Evolutionary conservation across 345 rosid genomes (phyloP).

Genomic region (Citrus trifoliata): DNA sequence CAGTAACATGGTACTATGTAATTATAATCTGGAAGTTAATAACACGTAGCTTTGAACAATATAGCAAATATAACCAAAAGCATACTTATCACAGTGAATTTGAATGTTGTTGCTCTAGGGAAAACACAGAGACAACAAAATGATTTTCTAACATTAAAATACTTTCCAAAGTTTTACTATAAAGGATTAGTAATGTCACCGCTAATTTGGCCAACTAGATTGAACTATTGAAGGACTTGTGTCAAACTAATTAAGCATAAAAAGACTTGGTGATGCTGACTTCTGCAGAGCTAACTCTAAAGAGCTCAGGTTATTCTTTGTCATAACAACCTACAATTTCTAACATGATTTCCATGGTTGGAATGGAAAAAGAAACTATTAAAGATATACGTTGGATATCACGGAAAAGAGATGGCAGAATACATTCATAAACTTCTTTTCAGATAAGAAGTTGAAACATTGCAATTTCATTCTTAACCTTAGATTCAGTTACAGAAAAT

Average conservation of each 20-base stretch:
- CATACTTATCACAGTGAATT: not conserved
- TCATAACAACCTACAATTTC: not conserved
- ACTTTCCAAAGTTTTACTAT: not conserved
- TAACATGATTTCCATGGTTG: not conserved
- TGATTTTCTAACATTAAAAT: not conserved
- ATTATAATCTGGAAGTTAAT: not conserved
- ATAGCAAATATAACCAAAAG: not conserved
- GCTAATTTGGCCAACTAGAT: not conserved
- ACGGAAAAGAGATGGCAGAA: not conserved
- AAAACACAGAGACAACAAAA: not conserved
- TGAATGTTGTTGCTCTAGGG: not conserved
- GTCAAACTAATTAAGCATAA: not conserved
- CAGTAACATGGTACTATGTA: not conserved
- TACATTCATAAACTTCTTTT: conserved; percentile 2
- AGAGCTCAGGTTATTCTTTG: not conserved
- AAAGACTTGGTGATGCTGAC: not conserved
- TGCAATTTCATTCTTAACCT: conserved; percentile 20
- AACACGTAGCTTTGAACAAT: not conserved
- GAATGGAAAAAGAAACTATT: not conserved
- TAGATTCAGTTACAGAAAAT: conserved; percentile 1
- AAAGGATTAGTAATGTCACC: not conserved
- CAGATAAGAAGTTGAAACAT: not conserved
- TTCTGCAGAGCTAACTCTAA: not conserved
- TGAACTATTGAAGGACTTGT: not conserved
- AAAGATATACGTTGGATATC: not conserved